These are phyloP conservation scores for Urostyla sp. DNA, from an alignment of 73 alveolate genomes.

Conservation along the genomic window DNA sequence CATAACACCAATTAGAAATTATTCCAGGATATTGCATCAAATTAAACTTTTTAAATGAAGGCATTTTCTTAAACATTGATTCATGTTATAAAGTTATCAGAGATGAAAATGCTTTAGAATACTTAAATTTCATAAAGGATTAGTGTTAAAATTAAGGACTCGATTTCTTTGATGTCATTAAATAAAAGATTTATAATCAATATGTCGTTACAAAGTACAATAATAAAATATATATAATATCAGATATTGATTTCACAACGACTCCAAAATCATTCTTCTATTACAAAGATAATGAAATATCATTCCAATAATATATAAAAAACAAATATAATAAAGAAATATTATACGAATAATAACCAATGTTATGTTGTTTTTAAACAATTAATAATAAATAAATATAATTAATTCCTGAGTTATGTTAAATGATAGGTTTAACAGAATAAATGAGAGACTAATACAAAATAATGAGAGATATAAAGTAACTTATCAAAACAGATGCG, in stretches of 20 bases:
- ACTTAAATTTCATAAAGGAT: conserved; percentile 7
- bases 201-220: conserved; percentile 64
- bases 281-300: conserved; percentile 54
- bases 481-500: conserved; percentile 30
- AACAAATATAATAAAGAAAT: conserved; percentile 56
- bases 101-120: conserved; percentile 56
- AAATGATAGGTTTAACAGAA: conserved; percentile 67
- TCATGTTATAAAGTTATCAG: conserved; percentile 68
- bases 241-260: conserved; percentile 54
- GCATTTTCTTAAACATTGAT: conserved; percentile 64
- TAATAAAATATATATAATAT: conserved; percentile 64
- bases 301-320: conserved; percentile 55
- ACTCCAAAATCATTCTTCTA: conserved; percentile 37
- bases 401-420: conserved; percentile 66
- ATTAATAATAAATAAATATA: conserved; percentile 52
- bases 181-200: conserved; percentile 26
- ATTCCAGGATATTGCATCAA: conserved; percentile 72
- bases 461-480: conserved; percentile 56
- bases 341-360: conserved; percentile 46
- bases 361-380: conserved; percentile 20
- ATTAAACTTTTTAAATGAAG: conserved; percentile 32
- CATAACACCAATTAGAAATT: conserved; percentile 55
- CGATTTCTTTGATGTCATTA: conserved; percentile 18
- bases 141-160: conserved; percentile 6
- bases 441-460: conserved; percentile 24